Conservation (phyloP, 768 basidiomycete species). For the Pleurotus djamor region DNA sequence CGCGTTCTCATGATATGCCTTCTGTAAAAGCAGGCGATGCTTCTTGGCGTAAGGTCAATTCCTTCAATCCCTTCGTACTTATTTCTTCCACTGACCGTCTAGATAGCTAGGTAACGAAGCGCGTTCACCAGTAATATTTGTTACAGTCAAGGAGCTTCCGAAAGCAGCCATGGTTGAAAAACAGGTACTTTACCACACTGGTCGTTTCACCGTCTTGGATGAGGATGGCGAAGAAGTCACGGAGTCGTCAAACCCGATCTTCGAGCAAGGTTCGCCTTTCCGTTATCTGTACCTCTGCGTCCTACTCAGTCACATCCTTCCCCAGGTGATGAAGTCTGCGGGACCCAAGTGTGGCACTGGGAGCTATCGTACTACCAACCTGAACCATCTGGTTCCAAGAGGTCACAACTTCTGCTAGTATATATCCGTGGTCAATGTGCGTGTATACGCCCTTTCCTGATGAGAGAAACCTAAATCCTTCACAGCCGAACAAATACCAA, state of each 20-base stretch:
- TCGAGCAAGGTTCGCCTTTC: conserved; percentile 34
- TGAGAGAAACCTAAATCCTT: not conserved
- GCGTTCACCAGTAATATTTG: conserved; percentile 47
- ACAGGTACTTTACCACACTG: conserved; percentile 72
- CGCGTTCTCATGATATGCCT: conserved; percentile 30
- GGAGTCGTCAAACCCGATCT: conserved; percentile 32
- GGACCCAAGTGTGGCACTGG: conserved; percentile 32
- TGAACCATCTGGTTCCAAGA: not conserved
- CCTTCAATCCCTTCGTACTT: not conserved
- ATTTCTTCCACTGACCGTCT: not conserved
- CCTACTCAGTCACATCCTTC: not conserved
- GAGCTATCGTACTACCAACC: conserved; percentile 40
- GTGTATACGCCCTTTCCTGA: not conserved
- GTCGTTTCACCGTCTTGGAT: conserved; percentile 43
- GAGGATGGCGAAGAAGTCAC: conserved; percentile 46
- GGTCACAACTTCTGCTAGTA: conserved; percentile 15
- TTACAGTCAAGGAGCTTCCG: conserved; percentile 63
- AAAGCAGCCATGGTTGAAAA: conserved; percentile 75
- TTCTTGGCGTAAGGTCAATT: conserved; percentile 16
- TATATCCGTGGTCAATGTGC: conserved; percentile 37
- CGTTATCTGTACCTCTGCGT: not conserved
- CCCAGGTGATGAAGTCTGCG: conserved; percentile 10
- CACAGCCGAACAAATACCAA: not conserved
- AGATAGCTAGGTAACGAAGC: not conserved
- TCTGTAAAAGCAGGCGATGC: conserved; percentile 39